These are phyloP conservation scores for Aspergillus caelatus DNA, from an alignment of 2,329 filamentous ascomycete genomes.

Conservation along the genomic window DNA sequence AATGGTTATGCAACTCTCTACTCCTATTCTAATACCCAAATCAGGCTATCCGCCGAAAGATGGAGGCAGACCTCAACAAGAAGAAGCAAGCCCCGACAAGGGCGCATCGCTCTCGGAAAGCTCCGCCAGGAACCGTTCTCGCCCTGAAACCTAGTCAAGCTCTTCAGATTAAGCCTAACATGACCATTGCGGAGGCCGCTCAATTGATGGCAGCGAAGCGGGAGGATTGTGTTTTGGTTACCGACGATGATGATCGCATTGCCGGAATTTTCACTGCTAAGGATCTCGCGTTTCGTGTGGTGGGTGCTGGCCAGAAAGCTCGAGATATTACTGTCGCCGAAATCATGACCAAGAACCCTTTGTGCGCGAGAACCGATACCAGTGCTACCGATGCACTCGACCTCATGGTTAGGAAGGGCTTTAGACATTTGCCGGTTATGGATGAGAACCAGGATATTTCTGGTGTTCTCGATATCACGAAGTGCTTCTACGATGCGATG, in stretches of 20 bases:
- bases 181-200: constrained; percentile 91
- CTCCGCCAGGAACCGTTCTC: constrained; percentile 92
- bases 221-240: constrained; percentile 96
- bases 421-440: constrained; percentile 97
- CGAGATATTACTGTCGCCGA: constrained; percentile 90
- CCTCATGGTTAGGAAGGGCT: constrained; percentile 97
- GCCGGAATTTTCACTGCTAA: constrained; percentile 99
- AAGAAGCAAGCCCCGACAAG: constrained; percentile 83
- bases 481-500: constrained; percentile 99
- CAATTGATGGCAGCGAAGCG: constrained; percentile 99
- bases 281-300: constrained; percentile 95
- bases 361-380: constrained; percentile 95
- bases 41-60: constrained; percentile 92
- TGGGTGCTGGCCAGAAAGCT: constrained; percentile 86
- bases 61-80: constrained; percentile 97
- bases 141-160: constrained; percentile 93
- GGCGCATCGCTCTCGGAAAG: constrained; percentile 85
- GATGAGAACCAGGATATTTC: constrained; percentile 99
- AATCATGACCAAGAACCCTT: constrained; percentile 99
- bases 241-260: constrained; percentile 96
- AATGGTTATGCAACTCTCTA: not conserved
- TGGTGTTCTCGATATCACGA: constrained; percentile 96
- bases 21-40: constrained; percentile 12
- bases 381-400: constrained; percentile 97
- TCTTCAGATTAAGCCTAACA: constrained; percentile 94